phyloP scores from a whole-genome alignment of 1,284 basidiomycete species.

The Boletus austroedulis region DNA sequence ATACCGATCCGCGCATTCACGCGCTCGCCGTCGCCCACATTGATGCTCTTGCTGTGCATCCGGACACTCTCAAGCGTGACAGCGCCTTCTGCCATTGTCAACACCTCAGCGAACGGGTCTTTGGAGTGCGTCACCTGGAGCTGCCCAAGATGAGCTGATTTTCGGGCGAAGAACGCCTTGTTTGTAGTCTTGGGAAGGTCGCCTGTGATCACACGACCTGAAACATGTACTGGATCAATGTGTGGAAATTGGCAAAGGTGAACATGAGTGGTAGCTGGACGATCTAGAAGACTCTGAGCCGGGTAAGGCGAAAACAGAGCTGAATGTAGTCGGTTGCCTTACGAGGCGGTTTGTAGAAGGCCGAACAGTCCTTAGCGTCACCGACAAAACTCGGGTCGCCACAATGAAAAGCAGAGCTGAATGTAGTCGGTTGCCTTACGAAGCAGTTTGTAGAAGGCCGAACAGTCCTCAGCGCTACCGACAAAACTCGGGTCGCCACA shows the following conservation, averaged over 20 bases:
- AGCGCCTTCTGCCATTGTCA: slow-evolving; percentile 28
- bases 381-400: background rate
- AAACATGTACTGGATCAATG: slow-evolving; percentile 38
- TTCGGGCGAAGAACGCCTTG: slow-evolving; percentile 8
- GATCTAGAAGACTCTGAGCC: slow-evolving; percentile 21
- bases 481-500: slow-evolving; percentile 1
- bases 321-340: slow-evolving; percentile 12
- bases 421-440: slow-evolving; percentile 2
- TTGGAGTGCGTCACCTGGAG: slow-evolving; percentile 10
- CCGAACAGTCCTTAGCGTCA: too few relatives aligned
- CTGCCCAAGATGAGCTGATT: slow-evolving; percentile 27
- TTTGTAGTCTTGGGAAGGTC: slow-evolving; percentile 21
- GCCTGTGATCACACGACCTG: too few relatives aligned
- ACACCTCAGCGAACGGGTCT: slow-evolving; percentile 13
- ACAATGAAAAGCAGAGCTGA: slow-evolving; percentile 21
- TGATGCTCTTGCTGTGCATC: slow-evolving; percentile 23
- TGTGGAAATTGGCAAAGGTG: slow-evolving; percentile 39
- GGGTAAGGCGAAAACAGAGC: slow-evolving; percentile 11
- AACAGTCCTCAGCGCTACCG: too few relatives aligned
- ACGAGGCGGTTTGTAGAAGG: too few relatives aligned
- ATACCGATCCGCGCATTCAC: slow-evolving; percentile 31
- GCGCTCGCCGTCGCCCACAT: slow-evolving; percentile 32
- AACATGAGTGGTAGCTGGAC: slow-evolving; percentile 35
- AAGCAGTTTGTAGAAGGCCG: too few relatives aligned
- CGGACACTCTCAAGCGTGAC: slow-evolving; percentile 33